A percentile compares a stretch with the other conserved stretches of the same genome.
These are phyloP conservation scores for Termitomyces sp. DNA, from an alignment of 768 basidiomycete genomes.

Conservation along the genomic window DNA sequence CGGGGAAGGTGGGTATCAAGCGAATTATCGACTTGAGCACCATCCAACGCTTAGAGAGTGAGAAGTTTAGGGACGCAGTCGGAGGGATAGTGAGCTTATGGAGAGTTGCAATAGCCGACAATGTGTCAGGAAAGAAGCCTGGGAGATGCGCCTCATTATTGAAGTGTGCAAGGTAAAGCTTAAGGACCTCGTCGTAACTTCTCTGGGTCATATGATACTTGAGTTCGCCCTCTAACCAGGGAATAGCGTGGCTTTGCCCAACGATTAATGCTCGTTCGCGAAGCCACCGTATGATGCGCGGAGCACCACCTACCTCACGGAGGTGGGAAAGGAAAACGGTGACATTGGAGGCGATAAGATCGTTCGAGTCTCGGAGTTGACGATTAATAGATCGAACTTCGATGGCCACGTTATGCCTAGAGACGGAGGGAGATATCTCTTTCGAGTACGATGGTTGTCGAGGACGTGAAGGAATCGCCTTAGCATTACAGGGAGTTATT, in stretches of 20 bases:
- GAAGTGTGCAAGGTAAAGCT: constrained; percentile 6
- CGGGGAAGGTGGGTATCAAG: constrained; percentile 6
- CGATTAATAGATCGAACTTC: constrained; percentile 6
- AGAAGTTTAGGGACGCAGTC: background rate
- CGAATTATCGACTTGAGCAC: constrained; percentile 12
- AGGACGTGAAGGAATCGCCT: background rate
- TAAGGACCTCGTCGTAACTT: constrained; percentile 8
- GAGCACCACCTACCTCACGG: constrained; percentile 2
- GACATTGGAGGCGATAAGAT: background rate
- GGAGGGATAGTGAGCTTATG: background rate
- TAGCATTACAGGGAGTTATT: background rate
- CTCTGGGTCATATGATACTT: constrained; percentile 1
- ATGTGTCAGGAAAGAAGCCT: background rate
- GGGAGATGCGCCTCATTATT: background rate
- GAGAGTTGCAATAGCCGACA: background rate
- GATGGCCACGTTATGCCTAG: background rate
- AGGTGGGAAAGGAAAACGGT: constrained; percentile 5
- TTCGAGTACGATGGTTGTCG: background rate
- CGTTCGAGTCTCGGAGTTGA: background rate
- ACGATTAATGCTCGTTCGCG: constrained; percentile 6
- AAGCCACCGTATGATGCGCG: background rate
- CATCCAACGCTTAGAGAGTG: constrained; percentile 9
- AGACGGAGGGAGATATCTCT: too few relatives aligned
- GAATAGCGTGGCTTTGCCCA: background rate
- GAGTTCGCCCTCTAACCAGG: constrained; percentile 12